Conservation (phyloP, 2,329 filamentous ascomycete species). For the Xylariomycetidae sp. region DNA sequence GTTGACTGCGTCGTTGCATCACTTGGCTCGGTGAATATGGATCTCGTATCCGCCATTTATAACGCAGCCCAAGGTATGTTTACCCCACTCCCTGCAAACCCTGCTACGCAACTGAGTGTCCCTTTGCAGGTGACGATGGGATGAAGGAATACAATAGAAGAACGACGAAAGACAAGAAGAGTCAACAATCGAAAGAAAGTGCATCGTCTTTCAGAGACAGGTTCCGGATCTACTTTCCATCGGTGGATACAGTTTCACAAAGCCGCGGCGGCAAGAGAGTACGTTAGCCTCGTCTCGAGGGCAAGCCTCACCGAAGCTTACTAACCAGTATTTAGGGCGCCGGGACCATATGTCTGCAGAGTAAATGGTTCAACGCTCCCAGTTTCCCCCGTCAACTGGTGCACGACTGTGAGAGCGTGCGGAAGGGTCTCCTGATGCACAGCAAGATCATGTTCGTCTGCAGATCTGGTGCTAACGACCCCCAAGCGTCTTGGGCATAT, state of each 20-base stretch:
- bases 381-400: constrained; percentile 68
- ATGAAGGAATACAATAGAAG: constrained; percentile 40
- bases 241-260: constrained; percentile 56
- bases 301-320: constrained; percentile 2
- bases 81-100: constrained; percentile 1
- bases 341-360: constrained; percentile 76
- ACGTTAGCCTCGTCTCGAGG: constrained; percentile 22
- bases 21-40: constrained; percentile 66
- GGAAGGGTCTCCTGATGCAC: constrained; percentile 74
- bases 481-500: constrained; percentile 64
- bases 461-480: constrained; percentile 11
- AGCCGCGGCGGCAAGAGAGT: constrained; percentile 60
- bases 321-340: constrained; percentile 43
- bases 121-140: constrained; percentile 39
- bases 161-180: constrained; percentile 25
- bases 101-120: too few relatives aligned
- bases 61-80: constrained; percentile 47
- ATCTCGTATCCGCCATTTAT: constrained; percentile 55
- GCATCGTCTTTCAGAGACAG: constrained; percentile 33
- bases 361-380: constrained; percentile 62
- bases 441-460: constrained; percentile 66
- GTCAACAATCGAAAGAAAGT: constrained; percentile 18
- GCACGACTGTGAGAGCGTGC: constrained; percentile 67
- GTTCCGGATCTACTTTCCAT: constrained; percentile 78
- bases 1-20: constrained; percentile 79